Evolutionary conservation across 495 filamentous ascomycete genomes (phyloP).

Genomic region (Neurospora tetrasperma): DNA sequence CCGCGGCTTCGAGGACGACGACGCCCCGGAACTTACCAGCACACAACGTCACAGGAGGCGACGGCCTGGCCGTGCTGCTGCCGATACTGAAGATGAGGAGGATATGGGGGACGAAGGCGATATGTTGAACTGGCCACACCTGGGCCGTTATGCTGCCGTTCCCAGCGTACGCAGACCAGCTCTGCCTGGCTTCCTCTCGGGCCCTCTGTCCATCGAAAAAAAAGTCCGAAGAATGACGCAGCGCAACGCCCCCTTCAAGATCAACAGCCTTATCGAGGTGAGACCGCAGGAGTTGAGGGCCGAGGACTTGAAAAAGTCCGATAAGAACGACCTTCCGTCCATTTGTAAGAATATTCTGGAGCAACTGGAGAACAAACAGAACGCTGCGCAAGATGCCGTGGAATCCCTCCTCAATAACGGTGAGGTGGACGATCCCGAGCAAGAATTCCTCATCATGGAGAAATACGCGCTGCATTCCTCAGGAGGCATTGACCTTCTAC

Average conservation of each 20-base stretch:
- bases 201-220: constrained; percentile 82
- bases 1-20: constrained; percentile 30
- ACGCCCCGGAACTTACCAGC: constrained; percentile 31
- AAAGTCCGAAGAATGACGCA: constrained; percentile 58
- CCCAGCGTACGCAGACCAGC: constrained; percentile 63
- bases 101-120: constrained; percentile 60
- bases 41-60: constrained; percentile 36
- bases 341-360: constrained; percentile 57
- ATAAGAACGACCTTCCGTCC: constrained; percentile 64
- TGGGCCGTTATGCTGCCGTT: constrained; percentile 67
- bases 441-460: constrained; percentile 39
- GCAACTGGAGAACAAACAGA: constrained; percentile 28
- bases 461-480: constrained; percentile 47
- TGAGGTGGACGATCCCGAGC: constrained; percentile 20
- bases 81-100: constrained; percentile 26
- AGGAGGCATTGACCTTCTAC: constrained; percentile 63
- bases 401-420: constrained; percentile 28
- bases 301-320: constrained; percentile 58
- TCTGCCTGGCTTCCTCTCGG: constrained; percentile 75
- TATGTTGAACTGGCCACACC: constrained; percentile 75
- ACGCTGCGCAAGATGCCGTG: constrained; percentile 30
- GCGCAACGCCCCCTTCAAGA: constrained; percentile 51
- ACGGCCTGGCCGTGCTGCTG: constrained; percentile 13
- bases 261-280: constrained; percentile 53
- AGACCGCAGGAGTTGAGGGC: constrained; percentile 63